Evolutionary conservation across 2,329 filamentous ascomycete species (phyloP).

Genomic region (Lachnellula hyalina): DNA sequence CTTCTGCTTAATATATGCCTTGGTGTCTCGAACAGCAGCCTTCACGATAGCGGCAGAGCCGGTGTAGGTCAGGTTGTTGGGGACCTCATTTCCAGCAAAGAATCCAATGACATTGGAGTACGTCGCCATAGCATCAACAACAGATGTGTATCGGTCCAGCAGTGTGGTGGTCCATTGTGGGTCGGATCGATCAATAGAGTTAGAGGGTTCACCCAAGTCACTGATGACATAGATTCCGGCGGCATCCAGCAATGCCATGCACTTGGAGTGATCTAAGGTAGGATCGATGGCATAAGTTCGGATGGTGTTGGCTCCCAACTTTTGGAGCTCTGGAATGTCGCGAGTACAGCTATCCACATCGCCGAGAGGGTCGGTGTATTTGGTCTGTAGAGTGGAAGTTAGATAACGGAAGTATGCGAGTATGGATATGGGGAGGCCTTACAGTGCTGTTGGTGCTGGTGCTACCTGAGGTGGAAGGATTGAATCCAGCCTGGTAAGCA

Average conservation of each 20-base stretch:
- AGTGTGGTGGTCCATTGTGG: conserved; percentile 75
- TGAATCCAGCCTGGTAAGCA: conserved; percentile 81
- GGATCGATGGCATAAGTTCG: conserved; percentile 92
- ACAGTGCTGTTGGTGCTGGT: conserved; percentile 7
- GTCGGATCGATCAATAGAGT: conserved; percentile 78
- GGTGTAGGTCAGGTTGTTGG: conserved; percentile 83
- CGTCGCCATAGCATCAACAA: conserved; percentile 72
- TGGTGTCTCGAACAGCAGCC: conserved; percentile 91
- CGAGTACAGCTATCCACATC: conserved; percentile 67
- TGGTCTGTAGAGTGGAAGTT: conserved; percentile 24
- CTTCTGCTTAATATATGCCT: conserved; percentile 81
- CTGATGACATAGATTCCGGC: conserved; percentile 94
- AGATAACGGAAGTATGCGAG: conserved; percentile 38
- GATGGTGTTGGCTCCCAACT: conserved; percentile 84
- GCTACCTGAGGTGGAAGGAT: conserved; percentile 40
- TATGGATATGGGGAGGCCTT: background rate
- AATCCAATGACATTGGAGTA: conserved; percentile 94
- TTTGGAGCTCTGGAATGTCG: conserved; percentile 73
- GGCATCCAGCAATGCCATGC: conserved; percentile 75
- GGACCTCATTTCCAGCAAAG: conserved; percentile 97
- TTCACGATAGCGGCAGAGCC: conserved; percentile 89
- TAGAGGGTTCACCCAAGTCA: conserved; percentile 73
- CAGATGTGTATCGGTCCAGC: conserved; percentile 73
- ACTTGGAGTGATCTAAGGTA: conserved; percentile 66
- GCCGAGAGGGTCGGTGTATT: conserved; percentile 77